These are phyloP conservation scores for Pythium rishiriense DNA, from an alignment of 352 stramenopile genomes.

Conservation along the genomic window DNA sequence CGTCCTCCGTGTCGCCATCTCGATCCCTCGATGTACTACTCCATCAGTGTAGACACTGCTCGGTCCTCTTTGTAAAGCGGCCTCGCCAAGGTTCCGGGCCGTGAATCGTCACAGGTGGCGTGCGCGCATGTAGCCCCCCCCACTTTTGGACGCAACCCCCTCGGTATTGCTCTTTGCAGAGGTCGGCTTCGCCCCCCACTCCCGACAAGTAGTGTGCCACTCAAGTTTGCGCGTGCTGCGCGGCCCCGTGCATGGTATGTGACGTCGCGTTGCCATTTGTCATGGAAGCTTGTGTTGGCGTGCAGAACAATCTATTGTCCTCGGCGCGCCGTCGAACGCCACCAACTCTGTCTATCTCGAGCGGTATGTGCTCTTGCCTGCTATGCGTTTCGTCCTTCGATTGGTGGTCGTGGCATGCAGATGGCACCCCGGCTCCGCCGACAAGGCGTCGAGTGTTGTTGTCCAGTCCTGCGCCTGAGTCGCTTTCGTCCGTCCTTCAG, in stretches of 20 bases:
- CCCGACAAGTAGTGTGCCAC: slow-evolving; percentile 10
- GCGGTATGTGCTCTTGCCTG: slow-evolving; percentile 10
- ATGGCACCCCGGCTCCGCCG: not conserved
- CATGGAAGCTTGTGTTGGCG: slow-evolving; percentile 1
- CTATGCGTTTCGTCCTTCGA: not conserved
- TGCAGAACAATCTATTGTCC: not conserved
- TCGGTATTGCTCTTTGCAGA: slow-evolving; percentile 2
- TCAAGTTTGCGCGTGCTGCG: too few relatives aligned
- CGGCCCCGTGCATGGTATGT: slow-evolving; percentile 11
- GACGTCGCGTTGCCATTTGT: not conserved
- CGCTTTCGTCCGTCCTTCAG: not conserved
- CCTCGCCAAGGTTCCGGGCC: too few relatives aligned
- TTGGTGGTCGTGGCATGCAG: not conserved
- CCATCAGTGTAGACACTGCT: too few relatives aligned
- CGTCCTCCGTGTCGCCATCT: too few relatives aligned
- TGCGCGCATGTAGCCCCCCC: too few relatives aligned
- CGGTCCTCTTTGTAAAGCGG: too few relatives aligned
- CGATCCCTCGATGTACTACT: too few relatives aligned
- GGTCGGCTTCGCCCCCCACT: not conserved
- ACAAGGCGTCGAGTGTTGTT: not conserved
- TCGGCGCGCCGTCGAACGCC: not conserved
- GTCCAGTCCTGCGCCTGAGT: not conserved
- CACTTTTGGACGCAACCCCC: too few relatives aligned
- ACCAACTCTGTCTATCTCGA: too few relatives aligned
- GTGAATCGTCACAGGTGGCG: too few relatives aligned